A percentile compares a stretch with the other conserved stretches of the same genome.
Evolutionary conservation across 2,329 filamentous ascomycete genomes (phyloP).

Genomic region (Neonectria coccinea): DNA sequence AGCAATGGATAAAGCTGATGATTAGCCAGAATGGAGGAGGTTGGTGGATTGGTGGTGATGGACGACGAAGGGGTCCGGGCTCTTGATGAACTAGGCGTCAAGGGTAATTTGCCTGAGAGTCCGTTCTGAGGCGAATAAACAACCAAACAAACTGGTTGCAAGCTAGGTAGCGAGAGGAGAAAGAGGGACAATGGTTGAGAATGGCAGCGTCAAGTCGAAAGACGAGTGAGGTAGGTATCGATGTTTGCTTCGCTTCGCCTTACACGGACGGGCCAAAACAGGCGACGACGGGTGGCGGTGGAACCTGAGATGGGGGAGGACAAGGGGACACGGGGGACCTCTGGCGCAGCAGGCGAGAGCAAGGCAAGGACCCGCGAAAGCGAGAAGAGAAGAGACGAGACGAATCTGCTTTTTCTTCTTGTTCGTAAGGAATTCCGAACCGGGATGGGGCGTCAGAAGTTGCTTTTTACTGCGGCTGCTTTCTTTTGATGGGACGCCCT

Average conservation of each 20-base stretch:
- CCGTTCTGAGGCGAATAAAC: neutral
- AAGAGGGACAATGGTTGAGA: slow-evolving; percentile 18
- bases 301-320: slow-evolving; percentile 40
- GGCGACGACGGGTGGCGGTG: slow-evolving; percentile 44
- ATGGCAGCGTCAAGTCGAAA: slow-evolving; percentile 28
- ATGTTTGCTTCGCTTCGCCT: slow-evolving; percentile 47
- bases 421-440: slow-evolving; percentile 24
- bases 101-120: neutral
- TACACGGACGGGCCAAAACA: slow-evolving; percentile 43
- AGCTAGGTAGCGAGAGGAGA: neutral
- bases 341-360: slow-evolving; percentile 24
- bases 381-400: neutral
- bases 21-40: slow-evolving; percentile 2
- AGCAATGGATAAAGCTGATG: neutral
- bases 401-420: neutral
- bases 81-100: slow-evolving; percentile 5
- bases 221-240: slow-evolving; percentile 27
- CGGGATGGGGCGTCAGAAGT: slow-evolving; percentile 13
- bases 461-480: slow-evolving; percentile 16
- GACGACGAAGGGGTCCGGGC: neutral
- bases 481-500: slow-evolving; percentile 13
- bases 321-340: slow-evolving; percentile 36
- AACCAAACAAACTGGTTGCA: neutral
- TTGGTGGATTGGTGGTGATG: slow-evolving; percentile 3
- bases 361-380: slow-evolving; percentile 11